Evolutionary conservation across 441 rosid species (phyloP), one percentile per base, ranked within the genome.

Genomic region (Euphorbia schlechtendalii): DNA sequence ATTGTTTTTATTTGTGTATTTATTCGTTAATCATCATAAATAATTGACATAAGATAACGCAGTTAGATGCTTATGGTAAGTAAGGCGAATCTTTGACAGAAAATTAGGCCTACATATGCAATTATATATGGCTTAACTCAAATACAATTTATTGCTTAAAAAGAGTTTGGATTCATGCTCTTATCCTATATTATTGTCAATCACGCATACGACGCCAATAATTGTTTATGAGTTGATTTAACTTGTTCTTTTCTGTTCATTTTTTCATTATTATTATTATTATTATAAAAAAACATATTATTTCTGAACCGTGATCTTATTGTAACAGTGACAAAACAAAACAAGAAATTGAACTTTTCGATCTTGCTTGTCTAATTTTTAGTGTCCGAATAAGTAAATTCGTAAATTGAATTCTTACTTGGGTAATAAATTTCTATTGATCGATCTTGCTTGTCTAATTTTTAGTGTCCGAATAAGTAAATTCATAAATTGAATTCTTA

Each of bases 41-140:
- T n/a, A n/a, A n/a, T n/a, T 38, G 48, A 27, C 27, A 40, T 17
- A 34, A 61, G 21, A 22, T 20, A 18, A 62, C 18, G 24, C 8
- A 4, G 49, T n/a, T 41, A 43, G 64, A 12, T 61, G 53, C 38
- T 61, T 43, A 25, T 60, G 8, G 28, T 40, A 38, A 38, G 30
- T 11, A 30, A 40, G 24, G 22, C n/a, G 57, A 66, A 66, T 66
- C 70, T 66, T 66, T 57, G 21, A 32, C 32, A 51, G 58, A 51
- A 52, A 52, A 40, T 36, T 5, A 66, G 63, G 63, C 69, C 69
- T 66, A 66, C 69, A n/a, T n/a, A 48, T 40, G 24, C 8, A 62
- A 62, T 34, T 12, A 46, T 14, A n/a, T n/a, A 38, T 7, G 32
- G 21, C 11, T 27, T 27, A 25, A 20, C n/a, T n/a, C n/a, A n/a